Percentiles rank a stretch among this genome's conserved stretches.
These are phyloP conservation scores for Aulographum hederae DNA, from an alignment of 2,329 filamentous ascomycete genomes.

Conservation along the genomic window DNA sequence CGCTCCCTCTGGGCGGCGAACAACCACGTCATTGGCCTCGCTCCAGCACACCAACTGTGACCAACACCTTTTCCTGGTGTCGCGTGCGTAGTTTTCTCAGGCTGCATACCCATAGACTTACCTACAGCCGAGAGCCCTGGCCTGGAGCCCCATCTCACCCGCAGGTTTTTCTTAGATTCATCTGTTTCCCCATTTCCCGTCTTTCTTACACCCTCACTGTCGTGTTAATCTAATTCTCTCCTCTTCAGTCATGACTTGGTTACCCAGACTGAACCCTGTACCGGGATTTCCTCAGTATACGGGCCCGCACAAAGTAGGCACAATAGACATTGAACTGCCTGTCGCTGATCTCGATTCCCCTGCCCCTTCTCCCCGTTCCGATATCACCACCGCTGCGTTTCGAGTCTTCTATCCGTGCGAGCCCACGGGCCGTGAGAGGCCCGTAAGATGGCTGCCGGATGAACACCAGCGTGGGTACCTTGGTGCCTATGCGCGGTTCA, in stretches of 20 bases:
- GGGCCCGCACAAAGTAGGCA: conserved; percentile 63
- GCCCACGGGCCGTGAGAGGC: conserved; percentile 26
- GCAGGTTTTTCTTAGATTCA: too few relatives aligned
- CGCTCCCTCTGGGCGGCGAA: too few relatives aligned
- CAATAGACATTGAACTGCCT: conserved; percentile 64
- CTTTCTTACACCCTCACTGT: not conserved
- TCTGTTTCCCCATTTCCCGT: not conserved
- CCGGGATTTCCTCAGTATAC: conserved; percentile 47
- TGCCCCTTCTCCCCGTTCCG: conserved; percentile 9
- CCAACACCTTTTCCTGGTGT: too few relatives aligned
- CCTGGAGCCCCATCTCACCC: too few relatives aligned
- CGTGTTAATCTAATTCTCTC: not conserved
- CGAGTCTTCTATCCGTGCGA: conserved; percentile 64
- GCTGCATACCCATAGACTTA: too few relatives aligned
- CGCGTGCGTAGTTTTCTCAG: too few relatives aligned
- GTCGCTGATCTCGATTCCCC: conserved; percentile 26
- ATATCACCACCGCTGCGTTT: conserved; percentile 57
- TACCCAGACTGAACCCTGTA: not conserved
- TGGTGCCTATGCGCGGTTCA: conserved; percentile 57
- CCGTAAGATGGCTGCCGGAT: conserved; percentile 58
- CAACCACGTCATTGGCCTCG: too few relatives aligned
- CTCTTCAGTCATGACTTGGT: not conserved
- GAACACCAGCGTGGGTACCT: conserved; percentile 54
- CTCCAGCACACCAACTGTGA: too few relatives aligned
- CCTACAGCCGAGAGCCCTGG: too few relatives aligned